phyloP scores from a whole-genome alignment of 208 protist species.

The Leptomonas pyrrhocoris region DNA sequence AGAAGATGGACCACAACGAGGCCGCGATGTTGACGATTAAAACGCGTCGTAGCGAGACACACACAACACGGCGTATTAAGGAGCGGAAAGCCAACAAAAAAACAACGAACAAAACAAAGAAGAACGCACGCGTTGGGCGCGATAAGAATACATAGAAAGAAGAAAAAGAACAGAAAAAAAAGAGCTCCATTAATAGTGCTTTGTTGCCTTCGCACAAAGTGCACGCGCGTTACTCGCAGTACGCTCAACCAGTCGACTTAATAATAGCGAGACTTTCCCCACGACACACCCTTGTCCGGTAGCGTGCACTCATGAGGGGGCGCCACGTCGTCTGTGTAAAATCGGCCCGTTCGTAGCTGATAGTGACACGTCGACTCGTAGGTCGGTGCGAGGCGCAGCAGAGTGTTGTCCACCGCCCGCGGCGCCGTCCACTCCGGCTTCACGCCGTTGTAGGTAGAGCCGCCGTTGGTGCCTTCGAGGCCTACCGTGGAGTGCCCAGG shows the following conservation, averaged over 20 bases:
- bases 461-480: slow-evolving; percentile 50
- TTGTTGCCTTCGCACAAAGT: neutral
- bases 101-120: neutral
- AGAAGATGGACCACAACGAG: too few species aligned
- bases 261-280: slow-evolving; percentile 73
- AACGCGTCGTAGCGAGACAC: too few species aligned
- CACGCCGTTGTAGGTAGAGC: slow-evolving; percentile 63
- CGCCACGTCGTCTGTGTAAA: slow-evolving; percentile 75
- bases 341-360: slow-evolving; percentile 70
- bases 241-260: neutral
- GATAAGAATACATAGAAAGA: neutral
- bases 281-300: slow-evolving; percentile 65
- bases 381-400: slow-evolving; percentile 62
- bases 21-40: too few species aligned
- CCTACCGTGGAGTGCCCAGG: slow-evolving; percentile 52
- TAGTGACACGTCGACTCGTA: slow-evolving; percentile 87
- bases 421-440: slow-evolving; percentile 60
- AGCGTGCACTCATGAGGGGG: slow-evolving; percentile 62
- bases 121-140: neutral
- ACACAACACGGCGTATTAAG: too few species aligned
- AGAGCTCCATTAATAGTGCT: neutral
- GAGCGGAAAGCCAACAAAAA: neutral
- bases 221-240: neutral
- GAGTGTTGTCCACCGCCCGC: slow-evolving; percentile 64
- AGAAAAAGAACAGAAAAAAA: neutral